Evolutionary conservation across 1,139 yeast genomes (phyloP), one percentile per base, ranked within the genome.

Genomic region (Nematodospora anomalae): DNA sequence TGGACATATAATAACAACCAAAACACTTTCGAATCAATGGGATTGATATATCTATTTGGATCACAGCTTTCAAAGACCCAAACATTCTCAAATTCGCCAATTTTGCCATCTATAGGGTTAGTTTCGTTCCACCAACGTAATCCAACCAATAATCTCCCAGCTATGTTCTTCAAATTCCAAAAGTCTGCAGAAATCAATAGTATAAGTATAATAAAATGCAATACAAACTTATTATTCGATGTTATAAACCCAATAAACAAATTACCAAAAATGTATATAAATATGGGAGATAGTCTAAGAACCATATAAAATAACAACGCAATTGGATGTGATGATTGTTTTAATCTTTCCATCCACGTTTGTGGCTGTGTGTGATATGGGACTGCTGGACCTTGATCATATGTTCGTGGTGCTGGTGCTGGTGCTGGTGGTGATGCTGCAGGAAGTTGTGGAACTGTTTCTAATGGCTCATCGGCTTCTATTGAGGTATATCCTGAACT

Each of bases 41-140:
- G 96, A 53, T 90, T 92, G 50, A 90, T 85, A 47, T 83, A 79
- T 36, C 94, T 71, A 41, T 75, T 74, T 2, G 95, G 94, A 52
- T 85, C 87, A 2, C 94, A 92, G 2, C 88, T 80, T 58, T 87
- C 96, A 57, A 87, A 87, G 13, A 87, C 95, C 95, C 95, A 87
- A 13, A 83, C 78, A 44, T 86, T 82, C 46, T 82, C 83, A 26
- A 65, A 66, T 16, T 63, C 69, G 4, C 92, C 90, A 1, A 54
- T 45, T 49, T 80, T 65, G 29, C 68, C 64, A 14, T 58, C 60
- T 5, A 58, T 52, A 14, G 57, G 41, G 53, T 63, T 75, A 27
- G 73, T 71, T 54, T 84, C 90, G 57, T 87, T 88, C 96, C 96
- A 89, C 96, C 97, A 90, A 48, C 98, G 74, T 45, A 92, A 71